Evolutionary conservation across 345 rosid species (phyloP).

Genomic region (Laguncularia racemosa): DNA sequence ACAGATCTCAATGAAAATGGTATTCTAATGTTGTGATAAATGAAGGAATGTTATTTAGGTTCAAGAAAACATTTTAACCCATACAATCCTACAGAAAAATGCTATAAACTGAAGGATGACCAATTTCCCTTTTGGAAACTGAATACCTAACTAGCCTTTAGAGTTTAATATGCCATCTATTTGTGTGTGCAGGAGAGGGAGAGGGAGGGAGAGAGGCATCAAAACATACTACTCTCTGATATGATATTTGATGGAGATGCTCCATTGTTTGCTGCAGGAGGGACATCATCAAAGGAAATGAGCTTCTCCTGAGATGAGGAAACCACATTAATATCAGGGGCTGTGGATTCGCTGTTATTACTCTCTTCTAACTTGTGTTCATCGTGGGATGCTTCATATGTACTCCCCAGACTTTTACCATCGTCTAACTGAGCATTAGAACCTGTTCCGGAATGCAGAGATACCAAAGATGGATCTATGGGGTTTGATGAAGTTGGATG

Average conservation of each 20-base stretch:
- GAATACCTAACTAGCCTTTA: too few relatives aligned
- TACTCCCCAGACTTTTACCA: slow-evolving; percentile 10
- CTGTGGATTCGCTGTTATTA: slow-evolving; percentile 17
- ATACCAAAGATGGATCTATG: slow-evolving; percentile 13
- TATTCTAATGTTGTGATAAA: too few relatives aligned
- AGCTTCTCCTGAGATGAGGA: slow-evolving; percentile 23
- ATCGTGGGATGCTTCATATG: slow-evolving; percentile 7
- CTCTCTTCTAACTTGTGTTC: slow-evolving; percentile 32
- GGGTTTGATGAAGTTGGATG: slow-evolving; percentile 28
- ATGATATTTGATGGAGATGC: slow-evolving; percentile 19
- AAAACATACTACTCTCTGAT: slow-evolving; percentile 42
- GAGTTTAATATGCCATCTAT: too few relatives aligned
- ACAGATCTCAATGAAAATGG: too few relatives aligned
- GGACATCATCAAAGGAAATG: slow-evolving; percentile 29
- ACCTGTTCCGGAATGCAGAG: background rate
- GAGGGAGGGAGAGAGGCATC: background rate
- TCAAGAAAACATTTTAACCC: too few relatives aligned
- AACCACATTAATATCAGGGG: slow-evolving; percentile 16
- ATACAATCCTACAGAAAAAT: too few relatives aligned
- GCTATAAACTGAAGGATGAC: too few relatives aligned
- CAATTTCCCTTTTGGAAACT: too few relatives aligned
- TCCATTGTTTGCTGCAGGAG: slow-evolving; percentile 13
- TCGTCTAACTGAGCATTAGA: slow-evolving; percentile 15
- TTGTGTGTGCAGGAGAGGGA: background rate
- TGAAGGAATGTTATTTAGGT: too few relatives aligned